These are phyloP conservation scores for Pelargonium nanum DNA, from an alignment of 345 rosid genomes.

Conservation along the genomic window DNA sequence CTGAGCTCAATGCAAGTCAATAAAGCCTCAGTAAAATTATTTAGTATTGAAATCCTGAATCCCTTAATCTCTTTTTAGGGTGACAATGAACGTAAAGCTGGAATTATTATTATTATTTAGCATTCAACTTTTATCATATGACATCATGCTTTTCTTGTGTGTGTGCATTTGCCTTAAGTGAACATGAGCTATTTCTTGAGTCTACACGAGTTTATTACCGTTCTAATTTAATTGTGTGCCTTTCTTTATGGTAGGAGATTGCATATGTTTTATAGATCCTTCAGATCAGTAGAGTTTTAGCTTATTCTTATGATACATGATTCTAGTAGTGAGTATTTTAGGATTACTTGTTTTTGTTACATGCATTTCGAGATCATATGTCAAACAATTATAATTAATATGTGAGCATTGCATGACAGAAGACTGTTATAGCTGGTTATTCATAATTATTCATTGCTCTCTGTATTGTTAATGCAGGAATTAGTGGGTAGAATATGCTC, in stretches of 20 bases:
- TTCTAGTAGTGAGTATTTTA: no score
- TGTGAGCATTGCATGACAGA: no score
- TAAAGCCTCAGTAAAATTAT: not conserved
- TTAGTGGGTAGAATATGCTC: constrained; percentile 29
- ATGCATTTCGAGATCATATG: no score
- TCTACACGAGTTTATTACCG: not conserved
- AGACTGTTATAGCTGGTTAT: no score
- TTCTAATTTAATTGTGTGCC: no score
- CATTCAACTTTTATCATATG: not conserved
- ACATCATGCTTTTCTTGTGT: not conserved
- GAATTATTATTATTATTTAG: not conserved
- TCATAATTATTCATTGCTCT: not conserved
- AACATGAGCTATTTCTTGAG: not conserved
- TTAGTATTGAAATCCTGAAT: not conserved
- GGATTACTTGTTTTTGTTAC: no score
- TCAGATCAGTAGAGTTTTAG: not conserved
- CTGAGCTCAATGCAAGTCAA: not conserved
- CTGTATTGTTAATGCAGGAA: constrained; percentile 25
- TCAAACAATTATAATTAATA: no score
- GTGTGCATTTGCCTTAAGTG: no score
- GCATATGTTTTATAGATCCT: not conserved
- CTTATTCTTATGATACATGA: not conserved
- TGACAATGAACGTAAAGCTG: not conserved
- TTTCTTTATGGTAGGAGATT: no score
- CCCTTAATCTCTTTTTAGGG: not conserved